These are phyloP conservation scores for Nicotiana benthamiana DNA, from an alignment of 257 asterid species.

Conservation along the genomic window DNA sequence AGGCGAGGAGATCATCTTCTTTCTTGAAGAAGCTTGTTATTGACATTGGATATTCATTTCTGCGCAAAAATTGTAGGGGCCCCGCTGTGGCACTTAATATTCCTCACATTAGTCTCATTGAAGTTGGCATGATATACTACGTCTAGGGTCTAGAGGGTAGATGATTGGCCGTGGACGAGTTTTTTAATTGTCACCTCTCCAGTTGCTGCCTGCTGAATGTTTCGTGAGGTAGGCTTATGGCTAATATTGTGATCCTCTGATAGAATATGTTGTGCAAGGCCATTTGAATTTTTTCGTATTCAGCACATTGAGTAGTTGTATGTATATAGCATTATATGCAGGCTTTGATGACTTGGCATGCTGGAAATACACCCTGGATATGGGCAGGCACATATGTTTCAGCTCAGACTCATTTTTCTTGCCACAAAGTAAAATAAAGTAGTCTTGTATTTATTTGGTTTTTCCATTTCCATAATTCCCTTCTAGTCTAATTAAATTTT, in stretches of 20 bases:
- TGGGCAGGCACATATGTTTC: neutral
- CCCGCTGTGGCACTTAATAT: conserved; percentile 88
- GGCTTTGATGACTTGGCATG: neutral
- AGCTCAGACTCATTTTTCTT: too few relatives aligned
- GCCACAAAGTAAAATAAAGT: too few relatives aligned
- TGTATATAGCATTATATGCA: neutral
- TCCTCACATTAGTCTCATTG: conserved; percentile 91
- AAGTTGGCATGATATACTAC: conserved; percentile 91
- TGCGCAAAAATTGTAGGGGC: conserved; percentile 88
- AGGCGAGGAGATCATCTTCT: conserved; percentile 73
- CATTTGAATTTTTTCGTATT: neutral
- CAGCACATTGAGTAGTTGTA: neutral
- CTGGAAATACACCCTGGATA: neutral
- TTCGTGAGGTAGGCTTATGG: neutral
- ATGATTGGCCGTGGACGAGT: neutral
- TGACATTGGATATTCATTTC: conserved; percentile 84
- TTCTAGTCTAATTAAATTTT: too few relatives aligned
- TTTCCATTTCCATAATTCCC: too few relatives aligned
- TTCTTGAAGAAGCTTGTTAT: conserved; percentile 68
- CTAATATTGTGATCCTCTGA: neutral
- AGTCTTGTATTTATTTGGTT: too few relatives aligned
- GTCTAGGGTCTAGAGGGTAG: conserved; percentile 29
- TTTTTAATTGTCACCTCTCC: neutral
- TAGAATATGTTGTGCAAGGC: neutral
- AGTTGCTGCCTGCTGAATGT: neutral